phyloP scores from a whole-genome alignment of 2,329 filamentous ascomycete species.

The Nemania abortiva region DNA sequence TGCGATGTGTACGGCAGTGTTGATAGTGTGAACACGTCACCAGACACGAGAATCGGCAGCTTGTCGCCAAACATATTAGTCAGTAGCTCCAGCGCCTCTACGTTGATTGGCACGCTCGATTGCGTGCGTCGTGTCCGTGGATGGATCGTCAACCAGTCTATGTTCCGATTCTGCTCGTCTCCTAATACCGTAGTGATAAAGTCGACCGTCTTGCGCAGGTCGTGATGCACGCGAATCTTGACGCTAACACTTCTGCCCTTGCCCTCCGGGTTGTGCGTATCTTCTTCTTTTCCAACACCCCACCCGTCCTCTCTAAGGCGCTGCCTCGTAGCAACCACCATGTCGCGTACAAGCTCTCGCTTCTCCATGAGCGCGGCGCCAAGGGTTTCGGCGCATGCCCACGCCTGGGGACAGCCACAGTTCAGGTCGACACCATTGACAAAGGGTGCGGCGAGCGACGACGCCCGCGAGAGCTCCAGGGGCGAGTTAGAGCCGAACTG shows the following conservation, averaged over 20 bases:
- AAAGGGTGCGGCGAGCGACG: slow-evolving; percentile 70
- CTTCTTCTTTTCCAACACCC: slow-evolving; percentile 55
- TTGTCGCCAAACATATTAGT: slow-evolving; percentile 63
- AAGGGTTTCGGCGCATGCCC: slow-evolving; percentile 76
- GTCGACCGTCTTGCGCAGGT: slow-evolving; percentile 70
- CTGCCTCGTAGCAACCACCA: slow-evolving; percentile 69
- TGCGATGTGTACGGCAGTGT: slow-evolving; percentile 60
- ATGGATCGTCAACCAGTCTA: slow-evolving; percentile 79
- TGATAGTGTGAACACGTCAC: slow-evolving; percentile 72
- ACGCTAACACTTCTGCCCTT: slow-evolving; percentile 72
- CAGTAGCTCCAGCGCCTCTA: slow-evolving; percentile 70
- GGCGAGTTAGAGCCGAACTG: slow-evolving; percentile 75
- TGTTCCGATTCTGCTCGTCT: slow-evolving; percentile 61
- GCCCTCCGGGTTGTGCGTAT: slow-evolving; percentile 48
- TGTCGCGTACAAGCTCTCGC: slow-evolving; percentile 73
- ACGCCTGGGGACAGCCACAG: slow-evolving; percentile 79
- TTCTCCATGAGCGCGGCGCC: slow-evolving; percentile 77
- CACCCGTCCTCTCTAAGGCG: slow-evolving; percentile 66
- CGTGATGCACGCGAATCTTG: slow-evolving; percentile 76
- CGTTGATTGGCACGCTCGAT: slow-evolving; percentile 70
- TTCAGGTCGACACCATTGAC: slow-evolving; percentile 76
- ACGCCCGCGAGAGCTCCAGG: slow-evolving; percentile 71
- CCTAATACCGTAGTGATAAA: slow-evolving; percentile 73
- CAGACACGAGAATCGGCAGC: slow-evolving; percentile 76
- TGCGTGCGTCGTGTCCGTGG: slow-evolving; percentile 72